Evolutionary conservation across 768 basidiomycete species (phyloP).

Genomic region (Termitomyces sp.): DNA sequence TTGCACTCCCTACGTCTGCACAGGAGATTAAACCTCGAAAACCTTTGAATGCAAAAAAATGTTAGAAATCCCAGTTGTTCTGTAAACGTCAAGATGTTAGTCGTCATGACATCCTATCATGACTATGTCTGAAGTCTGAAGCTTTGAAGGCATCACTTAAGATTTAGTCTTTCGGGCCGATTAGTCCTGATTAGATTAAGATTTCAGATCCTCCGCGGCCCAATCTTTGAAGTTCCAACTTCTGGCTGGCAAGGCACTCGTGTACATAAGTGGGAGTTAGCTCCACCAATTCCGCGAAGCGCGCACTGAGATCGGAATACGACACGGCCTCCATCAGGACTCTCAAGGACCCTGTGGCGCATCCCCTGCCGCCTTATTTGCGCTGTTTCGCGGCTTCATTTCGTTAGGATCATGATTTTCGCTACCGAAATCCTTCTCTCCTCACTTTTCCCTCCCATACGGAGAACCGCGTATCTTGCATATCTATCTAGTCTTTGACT

Average conservation of each 20-base stretch:
- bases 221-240: not conserved
- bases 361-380: not conserved
- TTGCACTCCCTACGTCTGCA: too few species aligned
- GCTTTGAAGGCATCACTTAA: not conserved
- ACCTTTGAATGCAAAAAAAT: too few species aligned
- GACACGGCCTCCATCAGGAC: not conserved
- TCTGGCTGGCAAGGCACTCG: not conserved
- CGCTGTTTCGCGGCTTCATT: not conserved
- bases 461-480: not conserved
- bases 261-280: not conserved
- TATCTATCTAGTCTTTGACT: not conserved
- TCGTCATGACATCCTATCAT: too few species aligned
- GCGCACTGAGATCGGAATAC: not conserved
- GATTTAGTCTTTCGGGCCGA: not conserved
- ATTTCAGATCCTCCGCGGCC: not conserved
- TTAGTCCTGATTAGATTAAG: not conserved
- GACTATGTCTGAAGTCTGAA: too few species aligned
- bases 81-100: too few species aligned
- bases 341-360: not conserved
- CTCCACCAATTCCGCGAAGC: not conserved
- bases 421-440: not conserved
- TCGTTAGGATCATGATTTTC: not conserved
- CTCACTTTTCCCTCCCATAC: not conserved
- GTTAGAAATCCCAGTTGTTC: too few species aligned
- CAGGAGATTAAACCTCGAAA: too few species aligned